A percentile compares a stretch with the other conserved stretches of the same genome.
These are phyloP conservation scores for Pulveroboletus sp. DNA, from an alignment of 768 basidiomycete genomes.

Conservation along the genomic window DNA sequence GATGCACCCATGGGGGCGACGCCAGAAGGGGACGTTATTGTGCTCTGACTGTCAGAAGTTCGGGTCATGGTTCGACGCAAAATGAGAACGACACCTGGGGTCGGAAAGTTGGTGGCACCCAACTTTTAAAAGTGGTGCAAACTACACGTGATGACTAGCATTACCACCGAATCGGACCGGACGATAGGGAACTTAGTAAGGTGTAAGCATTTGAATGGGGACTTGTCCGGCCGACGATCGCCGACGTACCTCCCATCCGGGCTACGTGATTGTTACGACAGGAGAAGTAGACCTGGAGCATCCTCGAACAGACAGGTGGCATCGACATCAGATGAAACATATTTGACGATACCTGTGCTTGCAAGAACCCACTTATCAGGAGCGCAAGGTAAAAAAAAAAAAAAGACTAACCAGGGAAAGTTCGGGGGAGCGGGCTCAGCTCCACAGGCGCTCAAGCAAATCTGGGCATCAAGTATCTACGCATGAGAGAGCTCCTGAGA, in stretches of 20 bases:
- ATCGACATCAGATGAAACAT: too few species aligned
- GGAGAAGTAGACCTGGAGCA: neutral
- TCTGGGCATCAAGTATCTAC: neutral
- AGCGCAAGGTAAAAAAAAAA: neutral
- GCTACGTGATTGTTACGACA: too few species aligned
- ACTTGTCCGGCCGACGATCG: conserved; percentile 6
- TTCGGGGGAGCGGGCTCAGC: neutral
- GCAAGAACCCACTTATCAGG: neutral
- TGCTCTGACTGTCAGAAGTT: neutral
- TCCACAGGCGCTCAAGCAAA: neutral
- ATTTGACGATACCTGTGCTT: neutral
- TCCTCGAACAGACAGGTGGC: too few species aligned
- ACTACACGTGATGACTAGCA: neutral
- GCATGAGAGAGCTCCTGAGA: neutral
- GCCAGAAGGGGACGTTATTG: neutral
- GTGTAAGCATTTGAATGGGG: neutral
- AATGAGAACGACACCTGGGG: too few species aligned
- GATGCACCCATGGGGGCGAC: neutral
- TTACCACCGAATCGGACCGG: neutral
- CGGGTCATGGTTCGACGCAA: conserved; percentile 4
- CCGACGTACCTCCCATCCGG: neutral
- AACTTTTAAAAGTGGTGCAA: conserved; percentile 1
- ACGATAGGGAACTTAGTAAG: neutral
- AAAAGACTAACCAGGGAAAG: neutral
- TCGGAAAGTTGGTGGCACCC: neutral